phyloP scores from a whole-genome alignment of 805 yeast species.

The Saccharomycopsis schoenii region DNA sequence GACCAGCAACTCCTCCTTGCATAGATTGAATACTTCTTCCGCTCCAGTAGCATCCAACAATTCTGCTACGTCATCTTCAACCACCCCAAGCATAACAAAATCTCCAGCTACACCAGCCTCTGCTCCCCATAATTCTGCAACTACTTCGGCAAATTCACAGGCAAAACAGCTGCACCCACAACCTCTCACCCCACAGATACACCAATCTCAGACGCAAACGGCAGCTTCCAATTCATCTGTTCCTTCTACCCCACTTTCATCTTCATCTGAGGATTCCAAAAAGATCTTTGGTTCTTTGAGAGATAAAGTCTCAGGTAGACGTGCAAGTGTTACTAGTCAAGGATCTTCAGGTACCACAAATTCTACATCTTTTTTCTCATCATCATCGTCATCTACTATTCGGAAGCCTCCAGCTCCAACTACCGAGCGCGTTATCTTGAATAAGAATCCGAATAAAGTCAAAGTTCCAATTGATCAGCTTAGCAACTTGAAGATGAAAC shows the following conservation, averaged over 20 bases:
- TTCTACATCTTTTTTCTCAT: background rate
- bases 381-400: background rate
- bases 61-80: background rate
- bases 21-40: background rate
- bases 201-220: background rate
- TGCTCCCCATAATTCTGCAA: background rate
- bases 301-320: slow-evolving; percentile 17
- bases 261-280: slow-evolving; percentile 5
- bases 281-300: slow-evolving; percentile 16
- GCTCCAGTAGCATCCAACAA: background rate
- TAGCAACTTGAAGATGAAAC: slow-evolving; percentile 33
- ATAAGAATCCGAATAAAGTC: slow-evolving; percentile 34
- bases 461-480: slow-evolving; percentile 27
- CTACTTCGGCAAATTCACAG: background rate
- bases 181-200: background rate
- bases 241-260: slow-evolving; percentile 1
- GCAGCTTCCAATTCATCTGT: background rate
- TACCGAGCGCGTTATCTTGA: slow-evolving; percentile 30
- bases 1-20: background rate
- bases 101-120: background rate
- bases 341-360: background rate
- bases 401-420: slow-evolving; percentile 15
- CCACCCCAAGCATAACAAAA: background rate
- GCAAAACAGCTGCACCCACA: background rate
- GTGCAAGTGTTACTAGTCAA: slow-evolving; percentile 5